Evolutionary conservation across 805 yeast genomes (phyloP).

Genomic region (Jamesozyma spencerorum): DNA sequence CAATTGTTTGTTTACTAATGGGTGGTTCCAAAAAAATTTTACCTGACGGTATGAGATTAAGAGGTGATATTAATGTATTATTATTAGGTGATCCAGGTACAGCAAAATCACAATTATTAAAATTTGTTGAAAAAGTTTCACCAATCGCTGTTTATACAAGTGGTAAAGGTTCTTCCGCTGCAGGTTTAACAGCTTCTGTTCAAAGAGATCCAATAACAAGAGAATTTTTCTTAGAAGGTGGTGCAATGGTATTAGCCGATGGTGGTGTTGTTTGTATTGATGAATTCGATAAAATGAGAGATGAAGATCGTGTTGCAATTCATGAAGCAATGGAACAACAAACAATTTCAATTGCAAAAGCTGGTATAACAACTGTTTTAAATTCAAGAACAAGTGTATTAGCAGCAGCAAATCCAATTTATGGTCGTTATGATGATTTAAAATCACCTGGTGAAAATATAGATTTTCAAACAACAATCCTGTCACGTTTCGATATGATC

Average conservation of each 20-base stretch:
- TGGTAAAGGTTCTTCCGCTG: constrained; percentile 99
- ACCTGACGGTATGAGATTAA: constrained; percentile 91
- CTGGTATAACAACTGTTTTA: constrained; percentile 94
- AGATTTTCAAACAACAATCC: constrained; percentile 92
- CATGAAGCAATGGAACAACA: constrained; percentile 99
- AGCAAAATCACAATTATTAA: constrained; percentile 91
- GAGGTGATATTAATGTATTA: constrained; percentile 95
- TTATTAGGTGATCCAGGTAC: constrained; percentile 98
- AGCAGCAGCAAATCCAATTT: constrained; percentile 97
- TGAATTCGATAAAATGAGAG: constrained; percentile 98
- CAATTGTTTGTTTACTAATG: constrained; percentile 83
- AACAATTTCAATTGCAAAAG: constrained; percentile 96
- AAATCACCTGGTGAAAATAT: constrained; percentile 96
- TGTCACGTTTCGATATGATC: constrained; percentile 97
- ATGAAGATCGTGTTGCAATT: constrained; percentile 96
- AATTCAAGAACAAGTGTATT: constrained; percentile 93
- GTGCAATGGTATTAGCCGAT: constrained; percentile 99
- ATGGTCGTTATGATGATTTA: constrained; percentile 92
- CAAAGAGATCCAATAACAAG: constrained; percentile 83
- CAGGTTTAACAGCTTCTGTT: constrained; percentile 97
- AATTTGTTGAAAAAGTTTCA: constrained; percentile 89
- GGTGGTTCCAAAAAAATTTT: constrained; percentile 89
- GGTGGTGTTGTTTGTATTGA: constrained; percentile 99
- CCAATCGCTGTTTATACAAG: constrained; percentile 95
- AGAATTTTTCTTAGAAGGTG: constrained; percentile 95